Conservation (phyloP, 306 rosid species). For the Dalbergia cultrata region DNA sequence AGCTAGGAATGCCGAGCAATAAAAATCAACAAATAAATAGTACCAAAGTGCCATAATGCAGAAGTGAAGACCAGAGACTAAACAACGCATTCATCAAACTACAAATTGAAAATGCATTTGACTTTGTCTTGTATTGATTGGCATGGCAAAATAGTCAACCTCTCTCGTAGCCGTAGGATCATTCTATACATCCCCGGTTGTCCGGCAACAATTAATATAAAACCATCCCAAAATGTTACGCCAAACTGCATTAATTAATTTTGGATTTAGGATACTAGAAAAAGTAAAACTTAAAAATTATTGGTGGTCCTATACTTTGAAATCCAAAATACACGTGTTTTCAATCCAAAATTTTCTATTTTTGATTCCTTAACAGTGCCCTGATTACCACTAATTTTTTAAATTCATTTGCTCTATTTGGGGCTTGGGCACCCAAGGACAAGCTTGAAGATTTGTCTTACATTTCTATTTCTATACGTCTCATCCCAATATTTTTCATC, state of each 20-base stretch:
- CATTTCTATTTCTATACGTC: not conserved
- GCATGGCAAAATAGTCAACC: constrained; percentile 16
- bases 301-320: no score
- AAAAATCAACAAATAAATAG: no score
- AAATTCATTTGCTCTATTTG: not conserved
- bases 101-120: constrained; percentile 16
- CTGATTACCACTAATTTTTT: no score
- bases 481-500: not conserved
- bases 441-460: constrained; percentile 10
- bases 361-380: no score
- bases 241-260: not conserved
- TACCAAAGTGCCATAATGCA: not conserved
- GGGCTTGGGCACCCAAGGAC: not conserved
- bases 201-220: not conserved
- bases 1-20: no score
- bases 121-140: constrained; percentile 21
- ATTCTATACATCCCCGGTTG: not conserved
- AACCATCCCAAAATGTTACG: constrained; percentile 14
- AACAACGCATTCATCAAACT: not conserved
- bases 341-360: no score
- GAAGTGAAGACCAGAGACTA: not conserved
- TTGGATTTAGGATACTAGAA: no score
- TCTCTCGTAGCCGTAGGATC: not conserved
- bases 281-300: no score
- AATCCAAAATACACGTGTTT: no score